Evolutionary conservation across 202 grass and related monocot genomes (phyloP).

Genomic region (Alloteropsis angusta): DNA sequence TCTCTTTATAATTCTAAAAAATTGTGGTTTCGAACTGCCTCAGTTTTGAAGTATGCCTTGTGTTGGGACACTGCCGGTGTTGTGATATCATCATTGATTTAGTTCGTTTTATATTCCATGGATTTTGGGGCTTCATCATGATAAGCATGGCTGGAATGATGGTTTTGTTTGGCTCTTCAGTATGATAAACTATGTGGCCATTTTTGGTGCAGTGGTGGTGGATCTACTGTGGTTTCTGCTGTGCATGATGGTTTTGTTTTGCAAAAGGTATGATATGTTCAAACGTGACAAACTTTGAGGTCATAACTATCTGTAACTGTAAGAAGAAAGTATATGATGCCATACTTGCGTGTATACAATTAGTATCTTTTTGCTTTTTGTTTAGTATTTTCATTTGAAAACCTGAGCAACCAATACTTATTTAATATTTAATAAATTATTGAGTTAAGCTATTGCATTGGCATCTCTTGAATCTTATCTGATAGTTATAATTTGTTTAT

Average conservation of each 20-base stretch:
- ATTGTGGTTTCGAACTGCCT: not conserved
- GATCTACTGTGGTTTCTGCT: slow-evolving; percentile 88
- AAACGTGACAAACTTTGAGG: not conserved
- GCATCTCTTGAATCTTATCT: not conserved
- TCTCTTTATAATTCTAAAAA: slow-evolving; percentile 6
- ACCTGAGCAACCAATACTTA: not conserved
- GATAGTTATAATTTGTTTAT: not conserved
- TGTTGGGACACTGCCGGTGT: not conserved
- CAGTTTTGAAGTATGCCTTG: not conserved
- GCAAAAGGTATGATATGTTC: slow-evolving; percentile 65
- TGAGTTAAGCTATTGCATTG: not conserved
- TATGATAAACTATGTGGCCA: not conserved
- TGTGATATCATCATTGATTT: not conserved
- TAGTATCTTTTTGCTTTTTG: not conserved
- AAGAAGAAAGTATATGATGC: not conserved
- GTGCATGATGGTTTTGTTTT: slow-evolving; percentile 97
- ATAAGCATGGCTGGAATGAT: not conserved
- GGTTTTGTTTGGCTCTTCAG: not conserved
- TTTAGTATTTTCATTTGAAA: not conserved
- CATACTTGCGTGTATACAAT: not conserved
- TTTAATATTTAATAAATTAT: not conserved
- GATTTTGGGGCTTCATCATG: not conserved
- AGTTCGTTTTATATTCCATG: slow-evolving; percentile 2
- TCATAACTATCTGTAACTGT: not conserved
- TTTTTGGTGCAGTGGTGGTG: slow-evolving; percentile 72